Evolutionary conservation across 1,284 basidiomycete species (phyloP).

Genomic region (Ganoderma leucocontextum): DNA sequence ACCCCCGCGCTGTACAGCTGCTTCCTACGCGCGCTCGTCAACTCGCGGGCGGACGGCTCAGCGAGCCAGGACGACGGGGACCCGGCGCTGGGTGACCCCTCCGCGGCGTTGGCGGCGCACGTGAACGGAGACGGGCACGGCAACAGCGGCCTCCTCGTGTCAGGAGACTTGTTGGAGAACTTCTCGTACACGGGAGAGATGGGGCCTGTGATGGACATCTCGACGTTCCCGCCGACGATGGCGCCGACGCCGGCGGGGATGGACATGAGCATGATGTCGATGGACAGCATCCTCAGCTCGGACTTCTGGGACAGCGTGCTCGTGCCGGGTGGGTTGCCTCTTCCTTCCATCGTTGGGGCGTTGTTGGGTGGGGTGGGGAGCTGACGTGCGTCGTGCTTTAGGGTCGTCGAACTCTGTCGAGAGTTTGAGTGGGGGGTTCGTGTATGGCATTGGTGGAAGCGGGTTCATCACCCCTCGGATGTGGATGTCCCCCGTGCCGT

Average conservation of each 20-base stretch:
- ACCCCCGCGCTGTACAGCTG: constrained; percentile 88
- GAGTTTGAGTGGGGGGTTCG: constrained; percentile 81
- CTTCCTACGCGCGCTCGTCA: constrained; percentile 84
- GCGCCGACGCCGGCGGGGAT: constrained; percentile 59
- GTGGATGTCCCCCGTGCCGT: constrained; percentile 47
- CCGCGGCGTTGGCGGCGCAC: constrained; percentile 10
- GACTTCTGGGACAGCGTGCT: constrained; percentile 88
- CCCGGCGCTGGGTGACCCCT: neutral
- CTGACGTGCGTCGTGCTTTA: constrained; percentile 37
- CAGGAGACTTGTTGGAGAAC: constrained; percentile 43
- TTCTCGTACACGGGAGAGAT: constrained; percentile 82
- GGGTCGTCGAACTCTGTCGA: constrained; percentile 82
- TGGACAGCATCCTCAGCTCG: constrained; percentile 81
- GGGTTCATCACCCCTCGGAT: constrained; percentile 69
- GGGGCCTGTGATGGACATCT: constrained; percentile 80
- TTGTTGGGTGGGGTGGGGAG: constrained; percentile 9
- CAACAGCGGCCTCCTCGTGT: constrained; percentile 6
- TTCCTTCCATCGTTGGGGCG: neutral
- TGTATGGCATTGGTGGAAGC: constrained; percentile 81
- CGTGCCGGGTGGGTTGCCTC: constrained; percentile 71
- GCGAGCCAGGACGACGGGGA: constrained; percentile 7
- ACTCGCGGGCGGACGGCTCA: constrained; percentile 59
- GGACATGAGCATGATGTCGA: constrained; percentile 64
- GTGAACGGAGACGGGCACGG: constrained; percentile 6
- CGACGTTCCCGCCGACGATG: constrained; percentile 86